Evolutionary conservation across 352 stramenopile species (phyloP), one percentile per base, ranked within the genome.

Genomic region (Thalassiosira oceanica): DNA sequence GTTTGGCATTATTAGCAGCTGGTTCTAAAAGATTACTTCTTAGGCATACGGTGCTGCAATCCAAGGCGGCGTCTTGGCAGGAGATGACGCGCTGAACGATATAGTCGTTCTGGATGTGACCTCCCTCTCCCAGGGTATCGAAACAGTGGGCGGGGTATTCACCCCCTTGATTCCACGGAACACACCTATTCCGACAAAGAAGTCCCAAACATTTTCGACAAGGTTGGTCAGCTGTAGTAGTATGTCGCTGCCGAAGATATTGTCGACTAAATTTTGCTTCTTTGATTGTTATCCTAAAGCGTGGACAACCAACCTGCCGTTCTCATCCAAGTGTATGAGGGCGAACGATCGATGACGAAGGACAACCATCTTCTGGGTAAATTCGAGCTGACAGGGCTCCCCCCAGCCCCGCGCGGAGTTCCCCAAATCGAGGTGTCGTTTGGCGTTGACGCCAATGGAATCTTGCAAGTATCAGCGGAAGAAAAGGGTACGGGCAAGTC

Each of bases 311-410:
- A 99, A 85, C 94, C 91, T 16, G 86, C 83, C 44, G 92, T 97
- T 20, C 73, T 92, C 42, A 96, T 97, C 60, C 88, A 97, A 69
- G 96, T 99, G 26, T 99, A 96, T 69, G 96, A 99, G 85, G 97
- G 97, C 71, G 97, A 99, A 75, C 93, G 97, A 85, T 89, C 94
- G 41, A 99, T 99, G 95, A 98, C 95, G 52, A 98, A 98, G 86
- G 94, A 99, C 88, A 99, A 99, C 91, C 94, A 98, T 84, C 78
- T 97, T 42, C 90, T 99, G 52, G 97, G 97, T 86, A 98, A 98
- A 86, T 99, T 99, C 76, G 95, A 99, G 74, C 90, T 99, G 6
- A 97, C 87, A 33, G 96, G 95, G 62, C 95, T 99, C 70, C 96
- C 96, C 28, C 96, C 96, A 64, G 95, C 95, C 48, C 96, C 96